Evolutionary conservation across 139 green algal species (phyloP).

Genomic region (Coelastrella sp.): DNA sequence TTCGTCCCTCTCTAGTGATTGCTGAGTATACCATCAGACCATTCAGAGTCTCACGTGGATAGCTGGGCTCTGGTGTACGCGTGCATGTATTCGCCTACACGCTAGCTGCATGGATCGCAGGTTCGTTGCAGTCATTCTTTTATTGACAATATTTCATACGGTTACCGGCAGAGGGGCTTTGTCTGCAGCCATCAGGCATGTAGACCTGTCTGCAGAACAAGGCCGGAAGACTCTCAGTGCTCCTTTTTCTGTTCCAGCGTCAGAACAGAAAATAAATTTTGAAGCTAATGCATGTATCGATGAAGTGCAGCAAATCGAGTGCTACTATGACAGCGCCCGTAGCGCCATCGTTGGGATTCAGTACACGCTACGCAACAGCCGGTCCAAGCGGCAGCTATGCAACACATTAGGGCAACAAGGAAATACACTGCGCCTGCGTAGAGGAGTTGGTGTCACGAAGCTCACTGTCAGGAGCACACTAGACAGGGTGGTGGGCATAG

Average conservation of each 20-base stretch:
- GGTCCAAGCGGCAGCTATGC: neutral
- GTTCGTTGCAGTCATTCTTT: neutral
- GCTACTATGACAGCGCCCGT: conserved; percentile 27
- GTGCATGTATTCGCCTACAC: too few species aligned
- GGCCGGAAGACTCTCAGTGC: neutral
- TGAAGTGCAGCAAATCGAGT: neutral
- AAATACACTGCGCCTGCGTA: neutral
- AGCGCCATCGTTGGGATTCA: conserved; percentile 9
- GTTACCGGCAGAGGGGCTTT: neutral
- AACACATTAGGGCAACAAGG: neutral
- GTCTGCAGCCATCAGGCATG: neutral
- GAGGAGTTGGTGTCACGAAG: neutral
- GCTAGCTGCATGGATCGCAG: too few species aligned
- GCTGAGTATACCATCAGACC: neutral
- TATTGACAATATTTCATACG: neutral
- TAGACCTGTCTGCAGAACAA: neutral
- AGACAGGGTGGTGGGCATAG: neutral
- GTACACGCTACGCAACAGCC: conserved; percentile 9
- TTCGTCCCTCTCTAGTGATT: neutral
- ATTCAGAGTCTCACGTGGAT: too few species aligned
- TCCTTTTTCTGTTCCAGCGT: neutral
- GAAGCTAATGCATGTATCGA: neutral
- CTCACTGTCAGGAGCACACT: neutral
- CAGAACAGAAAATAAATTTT: neutral
- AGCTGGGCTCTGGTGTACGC: too few species aligned